These are phyloP conservation scores for Herpotrichia juniperi DNA, from an alignment of 2,329 filamentous ascomycete genomes.

Conservation along the genomic window DNA sequence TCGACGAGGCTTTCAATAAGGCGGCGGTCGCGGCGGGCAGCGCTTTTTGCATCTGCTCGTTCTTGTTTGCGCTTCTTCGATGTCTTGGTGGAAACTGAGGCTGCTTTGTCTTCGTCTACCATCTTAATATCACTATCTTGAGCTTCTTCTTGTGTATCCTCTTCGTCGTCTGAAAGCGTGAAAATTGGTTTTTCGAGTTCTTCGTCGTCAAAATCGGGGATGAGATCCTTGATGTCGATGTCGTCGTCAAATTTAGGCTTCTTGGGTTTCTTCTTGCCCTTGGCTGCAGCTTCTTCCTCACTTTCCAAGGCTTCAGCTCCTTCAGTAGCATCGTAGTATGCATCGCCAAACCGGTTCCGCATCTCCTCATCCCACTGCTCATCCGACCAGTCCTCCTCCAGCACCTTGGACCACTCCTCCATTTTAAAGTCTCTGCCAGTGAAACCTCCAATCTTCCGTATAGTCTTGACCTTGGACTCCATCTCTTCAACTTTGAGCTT, in stretches of 20 bases:
- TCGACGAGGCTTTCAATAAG: conserved; percentile 89
- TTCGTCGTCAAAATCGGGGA: conserved; percentile 82
- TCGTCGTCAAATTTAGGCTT: conserved; percentile 96
- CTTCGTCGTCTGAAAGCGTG: conserved; percentile 62
- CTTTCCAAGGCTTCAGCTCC: conserved; percentile 61
- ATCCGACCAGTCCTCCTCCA: conserved; percentile 89
- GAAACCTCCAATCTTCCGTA: conserved; percentile 86
- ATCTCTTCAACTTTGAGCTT: conserved; percentile 92
- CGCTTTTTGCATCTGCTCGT: conserved; percentile 66
- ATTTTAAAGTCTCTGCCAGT: conserved; percentile 70
- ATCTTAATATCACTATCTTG: conserved; percentile 23
- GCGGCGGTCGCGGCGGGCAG: conserved; percentile 78
- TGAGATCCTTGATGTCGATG: conserved; percentile 92
- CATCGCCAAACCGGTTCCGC: conserved; percentile 83
- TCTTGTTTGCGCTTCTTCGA: conserved; percentile 55
- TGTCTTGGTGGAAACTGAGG: conserved; percentile 45
- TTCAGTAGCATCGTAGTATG: conserved; percentile 76
- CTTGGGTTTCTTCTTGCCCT: conserved; percentile 65
- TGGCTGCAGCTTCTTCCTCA: conserved; percentile 45
- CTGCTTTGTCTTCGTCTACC: conserved; percentile 39
- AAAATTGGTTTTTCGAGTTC: conserved; percentile 76
- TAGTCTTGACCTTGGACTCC: conserved; percentile 82
- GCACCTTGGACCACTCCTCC: conserved; percentile 81
- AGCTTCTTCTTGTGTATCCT: conserved; percentile 47
- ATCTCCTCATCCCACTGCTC: conserved; percentile 91